phyloP scores from a whole-genome alignment of 257 asterid species.

The Pogostemon cablin region DNA sequence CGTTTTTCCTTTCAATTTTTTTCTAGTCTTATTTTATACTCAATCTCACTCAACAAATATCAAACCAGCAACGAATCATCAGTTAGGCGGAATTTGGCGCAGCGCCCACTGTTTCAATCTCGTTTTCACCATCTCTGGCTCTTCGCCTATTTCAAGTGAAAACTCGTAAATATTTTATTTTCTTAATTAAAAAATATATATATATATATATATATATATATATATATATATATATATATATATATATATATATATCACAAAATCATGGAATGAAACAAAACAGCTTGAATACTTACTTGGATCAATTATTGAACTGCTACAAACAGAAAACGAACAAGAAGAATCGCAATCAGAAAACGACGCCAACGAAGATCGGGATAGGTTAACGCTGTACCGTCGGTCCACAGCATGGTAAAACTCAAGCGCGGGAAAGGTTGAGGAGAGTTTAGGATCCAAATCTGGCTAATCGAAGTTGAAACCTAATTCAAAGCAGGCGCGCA shows the following conservation, averaged over 20 bases:
- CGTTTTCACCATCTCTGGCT: slow-evolving; percentile 57
- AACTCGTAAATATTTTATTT: neutral
- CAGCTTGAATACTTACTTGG: slow-evolving; percentile 44
- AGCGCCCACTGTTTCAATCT: slow-evolving; percentile 80
- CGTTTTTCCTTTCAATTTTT: neutral
- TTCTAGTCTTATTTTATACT: neutral
- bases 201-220: too few relatives aligned
- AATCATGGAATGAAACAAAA: neutral
- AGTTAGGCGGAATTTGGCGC: slow-evolving; percentile 45
- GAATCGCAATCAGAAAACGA: slow-evolving; percentile 46
- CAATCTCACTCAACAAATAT: slow-evolving; percentile 11
- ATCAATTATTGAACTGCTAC: slow-evolving; percentile 44
- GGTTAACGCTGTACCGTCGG: slow-evolving; percentile 30
- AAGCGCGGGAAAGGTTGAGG: slow-evolving; percentile 66
- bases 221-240: too few relatives aligned
- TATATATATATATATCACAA: too few relatives aligned
- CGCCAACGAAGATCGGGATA: slow-evolving; percentile 55
- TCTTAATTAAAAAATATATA: neutral
- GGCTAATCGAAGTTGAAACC: slow-evolving; percentile 68
- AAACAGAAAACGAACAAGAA: slow-evolving; percentile 29
- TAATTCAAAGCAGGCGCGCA: slow-evolving; percentile 69
- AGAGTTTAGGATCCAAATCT: slow-evolving; percentile 61
- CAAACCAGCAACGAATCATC: slow-evolving; percentile 23
- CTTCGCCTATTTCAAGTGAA: slow-evolving; percentile 44
- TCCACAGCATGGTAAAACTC: slow-evolving; percentile 61